Percentiles rank a stretch among this genome's conserved stretches.
Evolutionary conservation across 164 flowering plant species (phyloP).

Genomic region (Saururus chinensis): DNA sequence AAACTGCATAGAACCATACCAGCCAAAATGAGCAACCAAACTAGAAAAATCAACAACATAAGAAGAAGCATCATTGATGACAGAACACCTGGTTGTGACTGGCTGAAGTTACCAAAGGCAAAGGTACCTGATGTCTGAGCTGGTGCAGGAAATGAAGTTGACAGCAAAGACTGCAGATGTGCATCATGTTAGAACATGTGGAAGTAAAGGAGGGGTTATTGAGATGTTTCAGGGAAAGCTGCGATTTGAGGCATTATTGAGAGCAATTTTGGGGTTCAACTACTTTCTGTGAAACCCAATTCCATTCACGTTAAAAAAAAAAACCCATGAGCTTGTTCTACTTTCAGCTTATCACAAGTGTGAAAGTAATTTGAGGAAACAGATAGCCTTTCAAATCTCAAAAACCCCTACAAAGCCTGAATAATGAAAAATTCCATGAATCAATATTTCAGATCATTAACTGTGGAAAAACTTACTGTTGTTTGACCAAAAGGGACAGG

Average conservation of each 20-base stretch:
- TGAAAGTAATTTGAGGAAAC: too few species aligned
- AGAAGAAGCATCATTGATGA: background rate
- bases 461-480: conserved; percentile 37
- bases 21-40: conserved; percentile 5
- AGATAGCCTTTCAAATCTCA: background rate
- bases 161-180: conserved; percentile 35
- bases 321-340: too few species aligned
- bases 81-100: conserved; percentile 48
- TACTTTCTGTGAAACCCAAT: background rate
- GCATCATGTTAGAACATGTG: background rate
- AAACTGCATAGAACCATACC: conserved; percentile 20
- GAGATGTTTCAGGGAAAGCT: background rate
- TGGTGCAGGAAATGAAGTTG: conserved; percentile 50
- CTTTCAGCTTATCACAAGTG: background rate
- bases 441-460: background rate
- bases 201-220: too few species aligned
- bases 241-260: background rate
- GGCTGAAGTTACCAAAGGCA: conserved; percentile 47
- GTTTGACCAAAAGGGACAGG: conserved; percentile 43
- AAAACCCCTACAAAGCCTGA: background rate
- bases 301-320: background rate
- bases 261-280: background rate
- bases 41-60: background rate
- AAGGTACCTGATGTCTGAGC: conserved; percentile 42
- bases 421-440: background rate